Evolutionary conservation across 2,329 filamentous ascomycete species (phyloP).

Genomic region (Ramularia endophylla): DNA sequence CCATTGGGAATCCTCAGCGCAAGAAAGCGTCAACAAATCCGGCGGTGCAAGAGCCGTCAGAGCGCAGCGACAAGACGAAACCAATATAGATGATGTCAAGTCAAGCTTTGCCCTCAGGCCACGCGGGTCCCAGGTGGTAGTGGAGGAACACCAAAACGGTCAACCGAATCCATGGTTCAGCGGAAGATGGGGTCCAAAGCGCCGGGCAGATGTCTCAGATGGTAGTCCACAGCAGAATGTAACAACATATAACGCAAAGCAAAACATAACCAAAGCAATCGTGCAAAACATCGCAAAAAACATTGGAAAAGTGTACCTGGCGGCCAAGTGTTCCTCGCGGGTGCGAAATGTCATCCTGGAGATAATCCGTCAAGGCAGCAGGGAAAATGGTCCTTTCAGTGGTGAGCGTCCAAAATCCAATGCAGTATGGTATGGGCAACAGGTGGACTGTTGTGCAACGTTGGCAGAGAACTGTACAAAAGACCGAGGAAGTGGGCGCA

Average conservation of each 20-base stretch:
- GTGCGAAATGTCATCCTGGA: slow-evolving; percentile 35
- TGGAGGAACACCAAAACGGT: neutral
- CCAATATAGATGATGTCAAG: neutral
- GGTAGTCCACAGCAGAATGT: neutral
- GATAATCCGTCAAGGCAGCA: slow-evolving; percentile 14
- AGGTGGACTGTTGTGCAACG: no score
- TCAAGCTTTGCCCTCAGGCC: neutral
- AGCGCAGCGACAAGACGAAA: neutral
- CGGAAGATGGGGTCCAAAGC: neutral
- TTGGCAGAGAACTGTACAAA: slow-evolving; percentile 2
- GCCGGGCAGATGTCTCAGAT: neutral
- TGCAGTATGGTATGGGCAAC: no score
- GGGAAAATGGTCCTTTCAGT: slow-evolving; percentile 15
- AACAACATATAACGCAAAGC: slow-evolving; percentile 8
- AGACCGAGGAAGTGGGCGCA: neutral
- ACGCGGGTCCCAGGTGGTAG: neutral
- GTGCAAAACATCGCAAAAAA: slow-evolving; percentile 10
- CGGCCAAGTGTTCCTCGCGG: slow-evolving; percentile 31
- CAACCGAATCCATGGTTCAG: neutral
- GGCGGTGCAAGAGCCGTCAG: neutral
- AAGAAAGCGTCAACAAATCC: slow-evolving; percentile 5
- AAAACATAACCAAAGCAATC: slow-evolving; percentile 5
- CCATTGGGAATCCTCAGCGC: no score
- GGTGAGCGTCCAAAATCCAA: slow-evolving; percentile 4
- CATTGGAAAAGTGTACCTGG: slow-evolving; percentile 32